These are phyloP conservation scores for Cornus suecica DNA, from an alignment of 148 eudicot genomes.

Conservation along the genomic window DNA sequence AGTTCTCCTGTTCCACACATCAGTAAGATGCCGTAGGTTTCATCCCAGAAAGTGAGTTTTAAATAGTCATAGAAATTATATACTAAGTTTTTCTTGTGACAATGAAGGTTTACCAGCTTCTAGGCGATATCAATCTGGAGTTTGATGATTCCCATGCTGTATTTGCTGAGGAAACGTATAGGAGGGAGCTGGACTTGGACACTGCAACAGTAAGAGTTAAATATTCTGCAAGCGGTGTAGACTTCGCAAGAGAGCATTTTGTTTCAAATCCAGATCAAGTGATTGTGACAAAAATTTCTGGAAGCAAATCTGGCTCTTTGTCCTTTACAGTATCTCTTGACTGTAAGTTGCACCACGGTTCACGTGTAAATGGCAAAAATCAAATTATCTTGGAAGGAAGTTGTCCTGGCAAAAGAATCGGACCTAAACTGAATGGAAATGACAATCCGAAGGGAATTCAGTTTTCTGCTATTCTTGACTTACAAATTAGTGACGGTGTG, in stretches of 20 bases:
- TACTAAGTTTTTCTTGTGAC: conserved; percentile 10
- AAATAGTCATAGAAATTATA: background rate
- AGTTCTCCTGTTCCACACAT: no score
- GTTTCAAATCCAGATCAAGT: conserved; percentile 80
- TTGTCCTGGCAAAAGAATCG: conserved; percentile 49
- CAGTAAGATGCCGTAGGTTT: background rate
- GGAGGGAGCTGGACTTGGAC: conserved; percentile 74
- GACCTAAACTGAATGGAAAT: conserved; percentile 28
- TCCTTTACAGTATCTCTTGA: conserved; percentile 63
- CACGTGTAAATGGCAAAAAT: conserved; percentile 42
- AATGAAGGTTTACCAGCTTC: conserved; percentile 75
- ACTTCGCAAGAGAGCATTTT: conserved; percentile 68
- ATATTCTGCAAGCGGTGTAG: conserved; percentile 56
- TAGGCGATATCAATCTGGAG: conserved; percentile 77
- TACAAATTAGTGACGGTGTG: conserved; percentile 43
- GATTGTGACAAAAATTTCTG: conserved; percentile 64
- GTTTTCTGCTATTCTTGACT: conserved; percentile 58
- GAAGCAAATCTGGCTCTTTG: conserved; percentile 54
- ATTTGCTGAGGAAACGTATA: conserved; percentile 42
- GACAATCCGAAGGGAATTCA: conserved; percentile 58
- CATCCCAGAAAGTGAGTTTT: background rate
- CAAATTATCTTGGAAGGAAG: conserved; percentile 82
- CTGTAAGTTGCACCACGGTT: conserved; percentile 58
- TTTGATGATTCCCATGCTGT: conserved; percentile 53
- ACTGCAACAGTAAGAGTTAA: conserved; percentile 71